Percentiles rank a stretch among this genome's conserved stretches.
These are phyloP conservation scores for Hypoxylon lienhwacheense DNA, from an alignment of 495 filamentous ascomycete genomes.

Conservation along the genomic window DNA sequence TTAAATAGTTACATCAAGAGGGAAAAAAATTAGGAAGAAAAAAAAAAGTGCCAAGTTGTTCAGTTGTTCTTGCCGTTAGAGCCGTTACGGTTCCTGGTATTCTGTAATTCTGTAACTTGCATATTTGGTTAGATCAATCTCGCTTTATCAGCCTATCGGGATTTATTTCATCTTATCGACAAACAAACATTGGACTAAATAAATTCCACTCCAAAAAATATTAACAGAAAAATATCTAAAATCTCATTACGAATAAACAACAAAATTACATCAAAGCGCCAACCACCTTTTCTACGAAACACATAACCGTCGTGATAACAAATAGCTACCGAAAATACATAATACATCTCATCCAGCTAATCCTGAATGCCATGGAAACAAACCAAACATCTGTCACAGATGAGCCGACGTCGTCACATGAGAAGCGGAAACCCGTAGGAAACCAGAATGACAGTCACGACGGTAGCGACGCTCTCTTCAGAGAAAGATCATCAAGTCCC, in stretches of 20 bases:
- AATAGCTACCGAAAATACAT: too few relatives aligned
- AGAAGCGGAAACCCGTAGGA: conserved; percentile 19
- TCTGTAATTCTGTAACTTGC: too few relatives aligned
- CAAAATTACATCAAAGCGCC: conserved; percentile 10
- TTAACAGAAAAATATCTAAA: conserved; percentile 33
- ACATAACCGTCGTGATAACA: too few relatives aligned
- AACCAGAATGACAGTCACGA: conserved; percentile 1
- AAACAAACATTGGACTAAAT: conserved; percentile 35
- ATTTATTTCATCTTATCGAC: conserved; percentile 38
- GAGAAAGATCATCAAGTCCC: conserved; percentile 1
- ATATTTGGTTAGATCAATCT: too few relatives aligned
- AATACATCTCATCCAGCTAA: too few relatives aligned
- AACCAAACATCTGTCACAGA: not conserved
- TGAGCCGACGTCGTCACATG: conserved; percentile 11
- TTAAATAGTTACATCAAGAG: too few relatives aligned
- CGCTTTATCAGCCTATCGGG: conserved; percentile 25
- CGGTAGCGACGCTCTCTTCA: not conserved
- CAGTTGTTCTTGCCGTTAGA: conserved; percentile 1
- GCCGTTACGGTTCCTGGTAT: too few relatives aligned
- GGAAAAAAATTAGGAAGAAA: too few relatives aligned
- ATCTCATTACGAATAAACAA: conserved; percentile 27
- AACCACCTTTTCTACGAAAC: too few relatives aligned
- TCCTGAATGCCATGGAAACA: not conserved
- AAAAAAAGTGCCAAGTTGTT: conserved; percentile 30
- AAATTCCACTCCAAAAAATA: too few relatives aligned